Conservation (phyloP, 768 basidiomycete species). For the Lactarius sanguifluus region DNA sequence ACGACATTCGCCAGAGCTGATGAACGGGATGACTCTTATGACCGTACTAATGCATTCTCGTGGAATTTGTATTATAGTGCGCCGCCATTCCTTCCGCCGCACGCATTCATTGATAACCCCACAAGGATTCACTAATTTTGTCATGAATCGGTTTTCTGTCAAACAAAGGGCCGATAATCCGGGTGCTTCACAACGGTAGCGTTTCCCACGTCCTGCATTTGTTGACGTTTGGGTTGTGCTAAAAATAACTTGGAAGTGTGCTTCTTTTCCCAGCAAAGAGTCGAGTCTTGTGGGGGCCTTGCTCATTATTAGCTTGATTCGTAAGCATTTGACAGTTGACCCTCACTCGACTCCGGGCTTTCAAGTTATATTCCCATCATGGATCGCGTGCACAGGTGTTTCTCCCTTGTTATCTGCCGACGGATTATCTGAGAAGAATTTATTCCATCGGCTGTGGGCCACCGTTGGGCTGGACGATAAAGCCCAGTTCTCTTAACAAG, state of each 20-base stretch:
- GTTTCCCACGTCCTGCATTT: not conserved
- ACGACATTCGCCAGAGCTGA: not conserved
- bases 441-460: not conserved
- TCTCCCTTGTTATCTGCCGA: not conserved
- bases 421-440: not conserved
- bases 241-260: not conserved
- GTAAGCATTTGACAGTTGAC: not conserved
- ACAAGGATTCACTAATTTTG: not conserved
- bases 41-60: not conserved
- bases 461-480: not conserved
- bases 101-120: not conserved
- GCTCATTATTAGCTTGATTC: not conserved
- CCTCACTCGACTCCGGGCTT: not conserved
- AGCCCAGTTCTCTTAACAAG: not conserved
- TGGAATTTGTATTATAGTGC: not conserved
- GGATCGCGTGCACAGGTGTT: not conserved
- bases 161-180: not conserved
- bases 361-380: not conserved
- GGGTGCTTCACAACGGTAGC: not conserved
- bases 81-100: not conserved
- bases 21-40: not conserved
- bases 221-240: not conserved
- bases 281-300: too few relatives aligned
- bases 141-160: not conserved
- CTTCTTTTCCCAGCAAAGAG: not conserved